phyloP scores from a whole-genome alignment of 2,329 filamentous ascomycete genomes.

The Colletotrichum abscissum region DNA sequence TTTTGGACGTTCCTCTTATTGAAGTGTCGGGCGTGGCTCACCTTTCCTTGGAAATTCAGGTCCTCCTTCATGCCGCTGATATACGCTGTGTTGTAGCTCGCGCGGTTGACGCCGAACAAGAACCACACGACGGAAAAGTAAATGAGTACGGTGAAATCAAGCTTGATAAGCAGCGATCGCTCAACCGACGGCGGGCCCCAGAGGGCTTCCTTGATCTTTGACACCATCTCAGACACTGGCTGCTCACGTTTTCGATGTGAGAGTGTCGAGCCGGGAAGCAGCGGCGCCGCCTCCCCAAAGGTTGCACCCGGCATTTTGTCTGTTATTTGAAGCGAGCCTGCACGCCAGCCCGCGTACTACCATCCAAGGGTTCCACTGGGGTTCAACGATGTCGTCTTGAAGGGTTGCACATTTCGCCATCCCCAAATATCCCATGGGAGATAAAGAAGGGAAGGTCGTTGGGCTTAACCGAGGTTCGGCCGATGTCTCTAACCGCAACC shows the following conservation, averaged over 20 bases:
- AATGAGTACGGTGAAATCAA: slow-evolving; percentile 53
- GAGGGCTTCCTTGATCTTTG: slow-evolving; percentile 15
- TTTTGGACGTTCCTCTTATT: not conserved
- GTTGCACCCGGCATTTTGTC: not conserved
- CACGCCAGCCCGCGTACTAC: not conserved
- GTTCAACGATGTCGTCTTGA: slow-evolving; percentile 23
- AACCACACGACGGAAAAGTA: slow-evolving; percentile 61
- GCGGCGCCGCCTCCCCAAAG: slow-evolving; percentile 15
- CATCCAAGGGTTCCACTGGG: slow-evolving; percentile 3
- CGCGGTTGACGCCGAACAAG: slow-evolving; percentile 56
- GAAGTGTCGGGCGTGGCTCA: not conserved
- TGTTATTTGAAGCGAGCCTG: not conserved
- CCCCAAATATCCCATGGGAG: not conserved
- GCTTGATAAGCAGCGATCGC: slow-evolving; percentile 48
- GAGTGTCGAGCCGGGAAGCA: slow-evolving; percentile 2
- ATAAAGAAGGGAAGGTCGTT: not conserved
- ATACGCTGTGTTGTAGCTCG: slow-evolving; percentile 55
- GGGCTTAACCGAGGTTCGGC: not conserved
- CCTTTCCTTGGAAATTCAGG: slow-evolving; percentile 48
- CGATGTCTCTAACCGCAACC: not conserved
- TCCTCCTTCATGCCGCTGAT: slow-evolving; percentile 55
- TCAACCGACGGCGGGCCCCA: slow-evolving; percentile 36
- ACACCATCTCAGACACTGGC: slow-evolving; percentile 1
- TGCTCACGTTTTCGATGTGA: not conserved
- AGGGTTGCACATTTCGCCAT: slow-evolving; percentile 32